Base-by-base conservation (phyloP, 768 basidiomycete genomes). In the Calocybe cyanea region DNA sequence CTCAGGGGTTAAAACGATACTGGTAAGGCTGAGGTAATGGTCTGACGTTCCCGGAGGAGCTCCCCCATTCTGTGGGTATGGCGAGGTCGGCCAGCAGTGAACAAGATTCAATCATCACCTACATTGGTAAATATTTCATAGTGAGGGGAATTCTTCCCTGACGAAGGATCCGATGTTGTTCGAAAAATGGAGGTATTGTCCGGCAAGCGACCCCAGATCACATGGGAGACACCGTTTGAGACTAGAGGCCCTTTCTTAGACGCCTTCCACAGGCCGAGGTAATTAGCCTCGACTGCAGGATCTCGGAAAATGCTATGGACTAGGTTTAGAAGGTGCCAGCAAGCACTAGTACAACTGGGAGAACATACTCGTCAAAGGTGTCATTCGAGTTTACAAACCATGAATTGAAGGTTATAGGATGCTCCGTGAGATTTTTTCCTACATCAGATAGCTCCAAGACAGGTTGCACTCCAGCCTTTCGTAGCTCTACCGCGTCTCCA, bases 341-440 rank as follows among this genome's bases (percentile, higher is more conserved):
- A n/a, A n/a, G n/a, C n/a, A n/a, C n/a, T n/a, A n/a, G n/a, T n/a
- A n/a, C n/a, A n/a, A n/a, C n/a, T n/a, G n/a, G n/a, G n/a, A n/a
- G 10, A 7, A 48, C 23, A 10, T 34, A 50, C 43, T 33, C 30
- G 24, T 60, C 52, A 33, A 50, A 42, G 7, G 61, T 62, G 35
- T 53, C 52, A 8, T 56, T 61, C 1, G 61, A 58, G 39, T 64
- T 66, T 8, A 62, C 63, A n/a, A 49, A 40, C 54, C 57, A 68
- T 8, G 52, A 34, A 34, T 46, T 50, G 23, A 39, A 18, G 14
- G 53, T 32, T 0, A 56, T 46, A 8, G 64, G 54, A 28, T 66
- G 65, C 41, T 61, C 63, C 11, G 54, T 48, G 3, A 65, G 31
- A 36, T 65, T 61, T 38, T 59, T 48, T 4, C 63, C 66, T 7